Conservation (phyloP, 371 early-diverging fungal species). For the Blastocladiella emersonii region DNA sequence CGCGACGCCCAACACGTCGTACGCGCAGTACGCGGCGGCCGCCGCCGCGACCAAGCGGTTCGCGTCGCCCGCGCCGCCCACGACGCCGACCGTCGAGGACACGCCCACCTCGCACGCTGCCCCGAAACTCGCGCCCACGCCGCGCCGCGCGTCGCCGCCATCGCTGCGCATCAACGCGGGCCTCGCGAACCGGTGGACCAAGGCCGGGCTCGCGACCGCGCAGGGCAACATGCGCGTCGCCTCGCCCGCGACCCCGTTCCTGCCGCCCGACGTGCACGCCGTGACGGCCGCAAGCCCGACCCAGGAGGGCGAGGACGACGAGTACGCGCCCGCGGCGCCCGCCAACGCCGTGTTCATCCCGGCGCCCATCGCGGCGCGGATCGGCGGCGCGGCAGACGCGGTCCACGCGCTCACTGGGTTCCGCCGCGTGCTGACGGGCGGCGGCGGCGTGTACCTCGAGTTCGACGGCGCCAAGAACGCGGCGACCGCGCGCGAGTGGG, state of each 20-base stretch:
- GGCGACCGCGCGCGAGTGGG: too few species aligned
- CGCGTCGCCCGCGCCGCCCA: not conserved
- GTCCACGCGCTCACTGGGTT: not conserved
- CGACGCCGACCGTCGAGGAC: not conserved
- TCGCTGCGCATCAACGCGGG: not conserved
- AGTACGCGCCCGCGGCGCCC: too few species aligned
- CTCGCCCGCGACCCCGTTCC: too few species aligned
- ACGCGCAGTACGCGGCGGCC: not conserved
- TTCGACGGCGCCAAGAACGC: too few species aligned
- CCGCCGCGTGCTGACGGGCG: not conserved
- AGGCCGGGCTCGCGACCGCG: too few species aligned
- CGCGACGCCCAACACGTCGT: too few species aligned
- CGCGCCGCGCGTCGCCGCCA: not conserved
- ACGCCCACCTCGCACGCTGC: not conserved
- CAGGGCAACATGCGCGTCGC: too few species aligned
- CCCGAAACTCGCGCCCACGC: not conserved
- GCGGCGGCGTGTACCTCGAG: too few species aligned
- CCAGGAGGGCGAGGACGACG: too few species aligned
- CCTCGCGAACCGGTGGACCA: not conserved
- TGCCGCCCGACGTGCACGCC: too few species aligned
- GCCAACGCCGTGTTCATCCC: not conserved
- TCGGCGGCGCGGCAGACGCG: not conserved
- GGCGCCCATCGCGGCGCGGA: not conserved
- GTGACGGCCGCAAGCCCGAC: too few species aligned
- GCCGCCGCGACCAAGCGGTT: not conserved